These are phyloP conservation scores for Aspergillus ellipticus DNA, from an alignment of 495 filamentous ascomycete genomes.

Conservation along the genomic window DNA sequence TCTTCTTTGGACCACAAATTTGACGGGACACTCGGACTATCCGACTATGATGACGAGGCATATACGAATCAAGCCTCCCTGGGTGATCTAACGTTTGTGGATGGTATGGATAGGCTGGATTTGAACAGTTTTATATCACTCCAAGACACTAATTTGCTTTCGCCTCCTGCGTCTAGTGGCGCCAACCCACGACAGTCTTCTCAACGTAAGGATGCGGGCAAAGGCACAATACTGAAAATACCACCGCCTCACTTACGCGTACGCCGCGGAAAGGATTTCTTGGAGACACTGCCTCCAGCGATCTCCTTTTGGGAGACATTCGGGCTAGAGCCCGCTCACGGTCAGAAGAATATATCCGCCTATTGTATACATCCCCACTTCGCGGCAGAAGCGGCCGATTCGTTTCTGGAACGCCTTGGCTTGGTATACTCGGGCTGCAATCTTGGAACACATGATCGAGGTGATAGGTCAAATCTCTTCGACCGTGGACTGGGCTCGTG, in stretches of 20 bases:
- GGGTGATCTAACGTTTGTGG: constrained; percentile 28
- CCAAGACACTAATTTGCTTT: constrained; percentile 28
- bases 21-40: constrained; percentile 27
- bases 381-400: constrained; percentile 54
- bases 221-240: constrained; percentile 30
- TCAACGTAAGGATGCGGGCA: constrained; percentile 27
- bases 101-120: constrained; percentile 33
- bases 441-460: constrained; percentile 65
- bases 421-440: constrained; percentile 75
- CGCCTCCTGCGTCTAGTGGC: constrained; percentile 11
- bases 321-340: constrained; percentile 73
- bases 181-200: constrained; percentile 16
- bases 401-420: constrained; percentile 68
- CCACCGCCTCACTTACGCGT: constrained; percentile 71
- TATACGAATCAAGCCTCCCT: constrained; percentile 23
- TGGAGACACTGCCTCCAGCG: constrained; percentile 76
- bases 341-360: constrained; percentile 72
- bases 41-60: constrained; percentile 27
- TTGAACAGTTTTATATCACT: constrained; percentile 36
- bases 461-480: constrained; percentile 47
- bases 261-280: constrained; percentile 65
- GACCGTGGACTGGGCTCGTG: constrained; percentile 59
- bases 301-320: constrained; percentile 89
- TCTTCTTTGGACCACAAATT: constrained; percentile 42
- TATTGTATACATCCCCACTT: constrained; percentile 74